A percentile compares a stretch with the other conserved stretches of the same genome.
Evolutionary conservation across 2,329 filamentous ascomycete genomes (phyloP).

Genomic region (Cryoendolithus antarcticus): DNA sequence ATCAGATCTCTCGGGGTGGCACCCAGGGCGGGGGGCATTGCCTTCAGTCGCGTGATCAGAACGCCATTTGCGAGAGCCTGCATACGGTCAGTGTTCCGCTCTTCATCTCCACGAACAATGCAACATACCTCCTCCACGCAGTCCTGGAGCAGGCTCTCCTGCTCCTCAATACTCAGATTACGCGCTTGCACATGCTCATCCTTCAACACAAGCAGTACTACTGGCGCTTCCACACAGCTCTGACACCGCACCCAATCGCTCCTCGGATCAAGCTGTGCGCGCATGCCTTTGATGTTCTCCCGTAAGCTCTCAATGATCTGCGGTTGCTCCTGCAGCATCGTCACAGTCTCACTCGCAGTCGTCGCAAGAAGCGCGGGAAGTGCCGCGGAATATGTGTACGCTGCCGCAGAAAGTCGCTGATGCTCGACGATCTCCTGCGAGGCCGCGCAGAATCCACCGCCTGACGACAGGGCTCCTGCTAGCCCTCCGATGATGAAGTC

Average conservation of each 20-base stretch:
- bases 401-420: slow-evolving; percentile 81
- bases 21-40: slow-evolving; percentile 48
- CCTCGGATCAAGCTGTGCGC: slow-evolving; percentile 74
- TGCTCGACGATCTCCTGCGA: slow-evolving; percentile 87
- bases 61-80: slow-evolving; percentile 79
- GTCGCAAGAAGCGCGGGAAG: slow-evolving; percentile 87
- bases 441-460: slow-evolving; percentile 91
- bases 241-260: slow-evolving; percentile 86
- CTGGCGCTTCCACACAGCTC: slow-evolving; percentile 71
- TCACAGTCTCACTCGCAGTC: slow-evolving; percentile 85
- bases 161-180: slow-evolving; percentile 58
- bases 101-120: background rate
- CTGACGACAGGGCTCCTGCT: slow-evolving; percentile 77
- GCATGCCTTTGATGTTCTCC: slow-evolving; percentile 78
- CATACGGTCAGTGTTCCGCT: slow-evolving; percentile 5
- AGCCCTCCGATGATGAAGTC: slow-evolving; percentile 97
- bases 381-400: slow-evolving; percentile 93
- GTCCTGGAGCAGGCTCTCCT: slow-evolving; percentile 76
- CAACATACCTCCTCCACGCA: slow-evolving; percentile 81
- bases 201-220: slow-evolving; percentile 75
- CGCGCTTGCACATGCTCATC: slow-evolving; percentile 64
- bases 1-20: slow-evolving; percentile 52
- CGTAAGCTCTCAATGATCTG: slow-evolving; percentile 67
- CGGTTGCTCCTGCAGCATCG: slow-evolving; percentile 73
- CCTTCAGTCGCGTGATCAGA: slow-evolving; percentile 76